These are phyloP conservation scores for Saprolegnia diclina DNA, from an alignment of 352 stramenopile species.

Conservation along the genomic window DNA sequence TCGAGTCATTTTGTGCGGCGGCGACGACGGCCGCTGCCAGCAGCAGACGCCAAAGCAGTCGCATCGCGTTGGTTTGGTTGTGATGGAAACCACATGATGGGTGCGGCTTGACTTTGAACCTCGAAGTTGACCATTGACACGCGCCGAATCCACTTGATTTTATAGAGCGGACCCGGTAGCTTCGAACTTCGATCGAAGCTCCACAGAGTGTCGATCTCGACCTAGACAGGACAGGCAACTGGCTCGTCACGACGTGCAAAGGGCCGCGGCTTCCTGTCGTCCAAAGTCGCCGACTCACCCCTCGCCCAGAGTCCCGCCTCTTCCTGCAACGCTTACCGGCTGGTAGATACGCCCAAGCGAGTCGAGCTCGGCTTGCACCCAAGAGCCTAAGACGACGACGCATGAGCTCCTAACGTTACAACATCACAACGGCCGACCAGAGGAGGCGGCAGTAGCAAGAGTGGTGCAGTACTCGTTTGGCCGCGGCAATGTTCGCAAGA, in stretches of 20 bases:
- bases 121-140: slow-evolving; percentile 1
- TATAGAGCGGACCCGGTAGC: background rate
- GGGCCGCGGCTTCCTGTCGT: no score
- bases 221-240: background rate
- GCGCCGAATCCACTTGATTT: background rate
- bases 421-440: no score
- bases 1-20: slow-evolving; percentile 2
- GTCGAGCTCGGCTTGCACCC: no score
- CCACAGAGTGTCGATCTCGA: background rate
- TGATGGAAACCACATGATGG: background rate
- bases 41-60: background rate
- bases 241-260: background rate
- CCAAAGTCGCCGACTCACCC: no score
- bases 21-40: background rate
- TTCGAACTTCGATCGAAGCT: slow-evolving; percentile 7
- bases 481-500: no score
- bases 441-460: no score
- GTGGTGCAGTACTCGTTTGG: no score
- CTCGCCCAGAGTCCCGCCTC: no score
- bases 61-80: background rate
- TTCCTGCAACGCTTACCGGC: no score
- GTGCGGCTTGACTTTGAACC: background rate
- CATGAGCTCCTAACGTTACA: no score
- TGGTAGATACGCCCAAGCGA: no score
- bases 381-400: no score